Evolutionary conservation across 2,329 filamentous ascomycete species (phyloP), one percentile per base, ranked within the genome.

Genomic region (Cryphonectria nitschkei): DNA sequence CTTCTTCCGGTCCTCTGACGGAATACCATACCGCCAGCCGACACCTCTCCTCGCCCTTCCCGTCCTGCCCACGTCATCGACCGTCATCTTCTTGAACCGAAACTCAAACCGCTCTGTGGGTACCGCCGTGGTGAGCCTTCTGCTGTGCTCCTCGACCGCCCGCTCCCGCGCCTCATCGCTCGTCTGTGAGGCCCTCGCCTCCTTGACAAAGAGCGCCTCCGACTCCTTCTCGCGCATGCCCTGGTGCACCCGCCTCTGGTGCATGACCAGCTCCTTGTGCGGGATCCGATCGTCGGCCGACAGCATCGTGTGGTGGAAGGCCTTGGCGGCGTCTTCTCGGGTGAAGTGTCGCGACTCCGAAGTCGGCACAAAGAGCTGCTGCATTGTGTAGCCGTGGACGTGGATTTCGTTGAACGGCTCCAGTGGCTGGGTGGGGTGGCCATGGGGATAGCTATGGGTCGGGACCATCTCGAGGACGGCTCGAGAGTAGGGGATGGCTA

Each of bases 381-480:
- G 86, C 80, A 85, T 85, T 9, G 89, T 90, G 75, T 84, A 81
- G 65, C 84, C 83, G 79, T 91, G 89, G n/a, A 89, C 84, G 75
- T 89, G 85, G 29, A 91, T 81, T 78, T 91, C 89, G 78, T 90
- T 91, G 79, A 91, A 87, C 32, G 87, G 83, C 80, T 92, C 88
- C 75, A 89, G 87, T 0, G 83, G 81, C 26, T 65, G 29, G n/a
- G 62, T 37, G 5, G 80, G 79, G 80, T 82, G 88, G 82, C 76
- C 85, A 77, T 75, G 84, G 77, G 68, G 85, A 84, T 72, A 86
- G 80, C 77, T 90, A 79, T 82, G 82, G n/a, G 89, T 93, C 2
- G 94, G 94, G 6, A 98, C 84, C 94, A 98, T 97, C 46, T 84
- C 82, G 75, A 93, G 85, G 34, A 98, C 86, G 14, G 94, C 93